Base-by-base conservation (phyloP, 163 green algal genomes). In the Trebouxia gelatinosa region DNA sequence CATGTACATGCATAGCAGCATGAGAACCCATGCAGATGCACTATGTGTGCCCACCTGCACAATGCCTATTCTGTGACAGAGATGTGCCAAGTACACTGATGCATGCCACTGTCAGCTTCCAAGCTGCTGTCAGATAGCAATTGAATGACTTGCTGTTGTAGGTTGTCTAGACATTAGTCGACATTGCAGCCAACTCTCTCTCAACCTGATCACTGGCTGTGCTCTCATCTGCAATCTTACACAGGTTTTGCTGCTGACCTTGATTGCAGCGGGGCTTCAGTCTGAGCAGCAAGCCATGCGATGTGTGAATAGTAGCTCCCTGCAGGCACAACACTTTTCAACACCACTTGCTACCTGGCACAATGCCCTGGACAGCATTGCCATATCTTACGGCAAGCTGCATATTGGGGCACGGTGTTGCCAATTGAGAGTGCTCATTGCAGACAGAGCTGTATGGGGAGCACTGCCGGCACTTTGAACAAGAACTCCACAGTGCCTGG, bases 221-320 rank as follows among this genome's bases (percentile, higher is more conserved):
- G 29, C 40, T 39, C 2, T 76, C 68, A 76, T 61, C 68, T 31
- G 43, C 28, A 17, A 76, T 13, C 31, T 76, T 23, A 31, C 68
- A 76, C 6, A 76, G 7, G 2, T 37, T 28, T 26, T 59, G 46
- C 39, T 62, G 43, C 28, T 76, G 68, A 39, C 68, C 70, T 16
- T 61, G 48, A 7, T 39, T 43, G 23, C 70, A 67, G 7, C 85
- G 79, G 2, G 74, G 81, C n/a, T 57, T 81, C 1, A 91, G 46
- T 21, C 65, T 80, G 84, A 93, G 86, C 59, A 86, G 81, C 29
- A 94, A 79, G 0, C 89, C 91, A 38, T 87, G 82, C 29, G 85
- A 93, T 57, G 93, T 97, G 87, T 97, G 93, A 71, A 97, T 97
- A 54, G 93, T 97, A 31, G 93, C 93, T 11, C 93, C 92, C 78